A percentile compares a stretch with the other conserved stretches of the same genome.
These are phyloP conservation scores for Polychaeton citri DNA, from an alignment of 2,329 filamentous ascomycete genomes.

Conservation along the genomic window DNA sequence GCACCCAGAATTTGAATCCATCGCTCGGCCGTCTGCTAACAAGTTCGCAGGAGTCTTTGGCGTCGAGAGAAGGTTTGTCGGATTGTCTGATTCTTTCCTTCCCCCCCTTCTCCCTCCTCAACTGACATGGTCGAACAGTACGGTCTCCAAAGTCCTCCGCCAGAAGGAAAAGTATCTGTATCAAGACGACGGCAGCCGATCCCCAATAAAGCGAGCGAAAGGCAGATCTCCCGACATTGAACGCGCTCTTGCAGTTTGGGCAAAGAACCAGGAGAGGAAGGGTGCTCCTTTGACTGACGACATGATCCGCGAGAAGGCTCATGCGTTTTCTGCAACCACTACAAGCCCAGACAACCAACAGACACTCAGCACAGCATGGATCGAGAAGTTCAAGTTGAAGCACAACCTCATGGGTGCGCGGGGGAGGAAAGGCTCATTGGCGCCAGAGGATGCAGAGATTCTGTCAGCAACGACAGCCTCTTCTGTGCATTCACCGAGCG, in stretches of 20 bases:
- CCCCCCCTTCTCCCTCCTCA: background rate
- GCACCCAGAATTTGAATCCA: too few species aligned
- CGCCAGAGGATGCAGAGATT: slow-evolving; percentile 56
- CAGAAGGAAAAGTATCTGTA: slow-evolving; percentile 91
- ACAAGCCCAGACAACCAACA: slow-evolving; percentile 58
- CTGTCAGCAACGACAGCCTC: slow-evolving; percentile 35
- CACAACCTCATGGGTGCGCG: slow-evolving; percentile 48
- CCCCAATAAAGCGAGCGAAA: slow-evolving; percentile 70
- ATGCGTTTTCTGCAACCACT: slow-evolving; percentile 54
- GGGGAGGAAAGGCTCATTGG: slow-evolving; percentile 40
- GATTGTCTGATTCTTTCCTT: too few species aligned
- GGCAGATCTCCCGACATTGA: slow-evolving; percentile 85
- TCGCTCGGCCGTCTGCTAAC: slow-evolving; percentile 23
- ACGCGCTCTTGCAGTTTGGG: slow-evolving; percentile 76
- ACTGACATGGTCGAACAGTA: slow-evolving; percentile 49
- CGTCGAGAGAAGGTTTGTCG: slow-evolving; percentile 81
- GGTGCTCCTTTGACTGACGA: slow-evolving; percentile 62
- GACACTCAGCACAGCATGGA: slow-evolving; percentile 64
- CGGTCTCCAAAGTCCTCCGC: slow-evolving; percentile 93
- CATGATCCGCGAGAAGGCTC: slow-evolving; percentile 74
- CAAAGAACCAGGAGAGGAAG: slow-evolving; percentile 64
- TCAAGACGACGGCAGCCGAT: slow-evolving; percentile 63
- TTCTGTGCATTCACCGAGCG: slow-evolving; percentile 48
- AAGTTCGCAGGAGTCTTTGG: slow-evolving; percentile 60
- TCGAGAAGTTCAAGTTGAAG: slow-evolving; percentile 93